Evolutionary conservation across 768 basidiomycete species (phyloP).

Genomic region (Leccinum subgranulosum): DNA sequence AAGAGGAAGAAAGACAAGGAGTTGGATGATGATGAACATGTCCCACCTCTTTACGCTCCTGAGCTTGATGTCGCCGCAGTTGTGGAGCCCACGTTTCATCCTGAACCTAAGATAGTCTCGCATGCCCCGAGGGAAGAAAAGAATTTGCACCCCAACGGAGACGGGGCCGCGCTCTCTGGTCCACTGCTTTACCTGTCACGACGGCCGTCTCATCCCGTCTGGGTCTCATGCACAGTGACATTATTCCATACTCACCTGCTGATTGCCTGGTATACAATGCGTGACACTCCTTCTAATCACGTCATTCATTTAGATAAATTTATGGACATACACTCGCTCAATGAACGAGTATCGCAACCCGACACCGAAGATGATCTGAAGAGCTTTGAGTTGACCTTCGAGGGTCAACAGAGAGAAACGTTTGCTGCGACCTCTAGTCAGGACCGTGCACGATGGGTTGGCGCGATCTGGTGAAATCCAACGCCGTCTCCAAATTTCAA

Average conservation of each 20-base stretch:
- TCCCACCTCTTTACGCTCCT: slow-evolving; percentile 3
- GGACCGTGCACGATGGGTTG: slow-evolving; percentile 72
- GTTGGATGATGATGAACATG: slow-evolving; percentile 23
- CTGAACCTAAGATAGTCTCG: slow-evolving; percentile 1
- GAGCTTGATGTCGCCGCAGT: slow-evolving; percentile 1
- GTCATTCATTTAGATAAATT: slow-evolving; percentile 51
- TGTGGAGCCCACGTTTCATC: background rate
- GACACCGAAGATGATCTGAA: slow-evolving; percentile 42
- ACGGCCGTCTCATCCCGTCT: slow-evolving; percentile 35
- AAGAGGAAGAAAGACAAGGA: slow-evolving; percentile 43
- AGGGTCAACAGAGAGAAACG: slow-evolving; percentile 48
- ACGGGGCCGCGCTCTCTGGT: slow-evolving; percentile 3
- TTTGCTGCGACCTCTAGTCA: slow-evolving; percentile 61
- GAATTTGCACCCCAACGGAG: background rate
- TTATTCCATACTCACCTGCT: slow-evolving; percentile 41
- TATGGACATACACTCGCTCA: slow-evolving; percentile 62
- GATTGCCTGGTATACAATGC: slow-evolving; percentile 45
- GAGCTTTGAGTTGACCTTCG: slow-evolving; percentile 65
- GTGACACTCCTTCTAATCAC: slow-evolving; percentile 40
- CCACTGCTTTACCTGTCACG: slow-evolving; percentile 20
- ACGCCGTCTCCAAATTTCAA: background rate
- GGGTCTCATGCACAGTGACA: slow-evolving; percentile 45
- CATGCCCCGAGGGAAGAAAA: background rate
- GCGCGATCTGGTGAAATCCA: slow-evolving; percentile 60
- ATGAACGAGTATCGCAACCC: slow-evolving; percentile 46